Conservation (phyloP, 306 rosid species). For the Vigna trinervia region DNA sequence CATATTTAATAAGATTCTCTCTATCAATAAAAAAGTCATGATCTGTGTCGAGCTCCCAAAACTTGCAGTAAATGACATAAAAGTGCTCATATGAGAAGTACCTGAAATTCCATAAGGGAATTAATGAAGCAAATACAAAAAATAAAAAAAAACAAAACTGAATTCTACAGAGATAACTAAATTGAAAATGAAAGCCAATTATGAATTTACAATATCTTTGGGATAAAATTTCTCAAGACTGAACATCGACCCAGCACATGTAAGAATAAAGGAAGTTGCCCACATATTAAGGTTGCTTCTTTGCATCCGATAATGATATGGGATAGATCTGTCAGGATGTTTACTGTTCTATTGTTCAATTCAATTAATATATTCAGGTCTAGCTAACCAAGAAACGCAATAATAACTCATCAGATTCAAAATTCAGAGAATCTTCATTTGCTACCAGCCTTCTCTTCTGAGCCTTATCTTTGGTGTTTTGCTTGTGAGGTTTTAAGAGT, state of each 20-base stretch:
- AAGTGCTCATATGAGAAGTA: constrained; percentile 98
- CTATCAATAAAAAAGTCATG: constrained; percentile 96
- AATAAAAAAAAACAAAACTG: background rate
- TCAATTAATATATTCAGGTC: background rate
- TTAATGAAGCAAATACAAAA: constrained; percentile 28
- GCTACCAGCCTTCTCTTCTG: background rate
- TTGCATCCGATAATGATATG: constrained; percentile 5
- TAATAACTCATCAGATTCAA: constrained; percentile 13
- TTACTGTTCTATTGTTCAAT: background rate
- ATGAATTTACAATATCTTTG: constrained; percentile 27
- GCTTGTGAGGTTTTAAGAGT: background rate
- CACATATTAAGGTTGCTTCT: background rate
- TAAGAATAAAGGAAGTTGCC: constrained; percentile 23
- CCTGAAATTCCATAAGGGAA: constrained; percentile 49
- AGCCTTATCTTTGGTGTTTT: background rate
- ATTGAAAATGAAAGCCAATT: constrained; percentile 27
- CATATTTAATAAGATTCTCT: constrained; percentile 99
- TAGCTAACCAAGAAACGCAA: background rate
- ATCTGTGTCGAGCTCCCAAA: constrained; percentile 99
- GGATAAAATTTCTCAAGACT: constrained; percentile 32
- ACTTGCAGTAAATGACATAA: constrained; percentile 98
- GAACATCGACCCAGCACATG: constrained; percentile 31
- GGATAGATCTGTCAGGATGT: constrained; percentile 13
- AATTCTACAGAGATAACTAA: constrained; percentile 12
- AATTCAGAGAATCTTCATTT: constrained; percentile 21